Percentiles rank a stretch among this genome's conserved stretches.
phyloP scores from a whole-genome alignment of 441 rosid species.

The Euphorbia celastroides region DNA sequence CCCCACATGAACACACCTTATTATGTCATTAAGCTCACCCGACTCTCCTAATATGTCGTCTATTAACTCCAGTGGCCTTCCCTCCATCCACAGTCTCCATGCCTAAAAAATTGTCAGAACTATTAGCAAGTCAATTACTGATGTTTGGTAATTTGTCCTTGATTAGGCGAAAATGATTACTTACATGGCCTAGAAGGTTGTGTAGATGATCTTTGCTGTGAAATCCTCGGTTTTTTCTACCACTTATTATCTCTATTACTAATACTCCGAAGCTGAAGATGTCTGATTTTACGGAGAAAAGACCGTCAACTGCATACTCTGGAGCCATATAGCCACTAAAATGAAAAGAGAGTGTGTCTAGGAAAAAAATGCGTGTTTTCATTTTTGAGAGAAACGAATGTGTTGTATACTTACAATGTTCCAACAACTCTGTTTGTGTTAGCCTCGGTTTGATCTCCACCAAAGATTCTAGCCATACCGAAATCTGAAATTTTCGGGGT shows the following conservation, averaged over 20 bases:
- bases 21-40: constrained; percentile 28
- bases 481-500: constrained; percentile 39
- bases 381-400: neutral
- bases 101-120: too few species aligned
- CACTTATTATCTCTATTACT: constrained; percentile 32
- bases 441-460: constrained; percentile 22
- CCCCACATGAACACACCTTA: constrained; percentile 62
- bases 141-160: neutral
- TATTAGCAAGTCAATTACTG: neutral
- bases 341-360: too few species aligned
- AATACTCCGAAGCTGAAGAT: constrained; percentile 34
- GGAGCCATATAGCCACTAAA: constrained; percentile 35
- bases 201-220: constrained; percentile 23
- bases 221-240: constrained; percentile 28
- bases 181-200: constrained; percentile 41
- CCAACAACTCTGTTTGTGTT: constrained; percentile 27
- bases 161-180: neutral
- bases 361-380: neutral
- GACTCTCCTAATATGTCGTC: constrained; percentile 32
- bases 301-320: constrained; percentile 30
- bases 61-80: constrained; percentile 33
- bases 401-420: constrained; percentile 25
- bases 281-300: constrained; percentile 31
- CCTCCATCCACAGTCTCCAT: constrained; percentile 61
- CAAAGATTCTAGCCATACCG: constrained; percentile 33